Evolutionary conservation across 805 yeast genomes (phyloP), one percentile per base, ranked within the genome.

Genomic region (Tetrapisispora fleetii): DNA sequence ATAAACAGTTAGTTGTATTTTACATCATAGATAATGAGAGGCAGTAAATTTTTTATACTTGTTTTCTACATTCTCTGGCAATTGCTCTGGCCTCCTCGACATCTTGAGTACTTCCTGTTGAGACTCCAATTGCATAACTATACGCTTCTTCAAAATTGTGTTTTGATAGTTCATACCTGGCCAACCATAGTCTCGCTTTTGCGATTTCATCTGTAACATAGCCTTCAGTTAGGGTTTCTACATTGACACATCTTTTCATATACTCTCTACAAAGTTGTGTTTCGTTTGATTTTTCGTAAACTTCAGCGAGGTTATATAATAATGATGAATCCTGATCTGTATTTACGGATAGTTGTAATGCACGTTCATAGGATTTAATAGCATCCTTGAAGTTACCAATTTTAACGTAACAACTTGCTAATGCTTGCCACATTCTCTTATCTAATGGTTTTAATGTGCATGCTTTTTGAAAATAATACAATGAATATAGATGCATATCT

Each of bases 381-480:
- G 97, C 81, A 53, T 90, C 95, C 14, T 73, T 75, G 24, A 69
- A 67, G 51, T 86, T 83, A 22, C 78, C 79, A 36, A 89, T 74
- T 58, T 85, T 85, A 55, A 86, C 93, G 64, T 81, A 90, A 65
- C 97, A 88, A 57, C 83, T 81, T 0, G 90, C 98, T 40, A 91
- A 74, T 0, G 98, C 97, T 55, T 82, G 86, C 99, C 99, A 93
- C 87, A 91, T 89, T 55, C 99, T 72, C 58, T 84, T 82, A 60
- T 93, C 99, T 41, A 80, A 67, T 1, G 97, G 97, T 58, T 85
- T 89, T 54, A 93, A 71, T 13, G 89, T 77, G 46, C 96, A 83
- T 0, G 98, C 96, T 45, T 83, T 75, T 67, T 93, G 96, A 63
- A 88, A 93, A 64, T 93, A 93, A 65, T 88, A 91, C 40, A 90